Evolutionary conservation across 805 yeast genomes (phyloP), one percentile per base, ranked within the genome.

Genomic region (Sugiyamaella marilandica): DNA sequence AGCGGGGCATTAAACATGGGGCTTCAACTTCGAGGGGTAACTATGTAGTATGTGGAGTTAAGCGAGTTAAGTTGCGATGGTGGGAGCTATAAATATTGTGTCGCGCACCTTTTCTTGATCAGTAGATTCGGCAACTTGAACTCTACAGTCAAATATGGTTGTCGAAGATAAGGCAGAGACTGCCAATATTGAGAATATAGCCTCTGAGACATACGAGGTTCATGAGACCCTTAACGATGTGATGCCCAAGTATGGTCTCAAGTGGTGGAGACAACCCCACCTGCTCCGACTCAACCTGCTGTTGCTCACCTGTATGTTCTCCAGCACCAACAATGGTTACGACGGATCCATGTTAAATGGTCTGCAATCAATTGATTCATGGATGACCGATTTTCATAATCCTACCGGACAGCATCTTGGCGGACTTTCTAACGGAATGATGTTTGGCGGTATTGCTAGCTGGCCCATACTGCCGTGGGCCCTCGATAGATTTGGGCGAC

Each of bases 361-460:
- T 13, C 19, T 55, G 10, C 53, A 56, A 29, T 14, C 54, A 66
- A 62, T 73, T 34, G 50, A 49, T 21, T 35, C 43, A 32, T 56
- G 53, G 53, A 24, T 39, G 19, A 31, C 41, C 3, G 47, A 34
- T 33, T 51, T 53, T 35, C 19, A 51, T 26, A n/a, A 26, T 49
- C 55, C 59, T 32, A 39, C 51, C 32, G 50, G 54, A 2, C 50
- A 47, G 13, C 45, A 18, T 14, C 50, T 51, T 7, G 53, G 55
- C 11, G 50, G 35, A 5, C 31, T 53, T 9, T 13, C 53, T 16
- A 53, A 41, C 39, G 56, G 52, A 9, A 21, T 29, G 34, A 44
- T 62, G 83, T 52, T 57, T 45, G 92, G 91, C 43, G 83, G 88
- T 68, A 80, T 84, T 74, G 73, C 78, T 56, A 88, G 90, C 57